phyloP scores from a whole-genome alignment of 306 rosid species.

The Fagus sylvatica region DNA sequence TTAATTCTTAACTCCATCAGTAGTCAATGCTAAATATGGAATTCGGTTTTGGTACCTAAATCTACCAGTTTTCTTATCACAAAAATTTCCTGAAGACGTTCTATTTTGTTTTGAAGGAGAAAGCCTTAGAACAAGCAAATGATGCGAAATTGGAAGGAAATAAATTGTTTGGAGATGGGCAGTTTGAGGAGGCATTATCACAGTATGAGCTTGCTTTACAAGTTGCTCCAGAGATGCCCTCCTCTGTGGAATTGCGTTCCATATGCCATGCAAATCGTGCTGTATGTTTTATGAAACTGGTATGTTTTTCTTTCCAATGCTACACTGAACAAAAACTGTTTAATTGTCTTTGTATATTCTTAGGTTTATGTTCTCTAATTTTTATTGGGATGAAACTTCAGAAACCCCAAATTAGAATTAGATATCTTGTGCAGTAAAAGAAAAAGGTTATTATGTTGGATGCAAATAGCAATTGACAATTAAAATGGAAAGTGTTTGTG shows the following conservation, averaged over 20 bases:
- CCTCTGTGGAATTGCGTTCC: conserved; percentile 69
- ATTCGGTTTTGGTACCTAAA: too few relatives aligned
- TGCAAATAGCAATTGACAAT: too few relatives aligned
- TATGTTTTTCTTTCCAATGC: conserved; percentile 32
- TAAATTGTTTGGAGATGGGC: conserved; percentile 57
- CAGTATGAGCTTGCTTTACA: conserved; percentile 69
- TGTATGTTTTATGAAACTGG: conserved; percentile 73
- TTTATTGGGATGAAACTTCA: too few relatives aligned
- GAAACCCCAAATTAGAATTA: too few relatives aligned
- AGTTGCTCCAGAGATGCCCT: conserved; percentile 62
- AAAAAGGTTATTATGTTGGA: too few relatives aligned
- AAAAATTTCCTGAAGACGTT: neutral
- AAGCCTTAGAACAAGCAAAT: conserved; percentile 70
- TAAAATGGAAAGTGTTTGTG: too few relatives aligned
- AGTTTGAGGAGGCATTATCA: conserved; percentile 72
- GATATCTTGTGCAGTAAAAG: too few relatives aligned
- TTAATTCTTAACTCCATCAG: too few relatives aligned
- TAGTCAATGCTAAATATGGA: too few relatives aligned
- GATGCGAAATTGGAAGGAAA: conserved; percentile 81
- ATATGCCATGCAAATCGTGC: conserved; percentile 76
- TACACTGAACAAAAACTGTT: neutral
- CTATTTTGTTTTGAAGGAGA: conserved; percentile 36
- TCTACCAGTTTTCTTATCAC: too few relatives aligned
- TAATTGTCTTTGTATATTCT: neutral
- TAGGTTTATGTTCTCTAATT: too few relatives aligned